A percentile compares a stretch with the other conserved stretches of the same genome.
Evolutionary conservation across 495 filamentous ascomycete genomes (phyloP).

Genomic region (Xylaria flabelliformis): DNA sequence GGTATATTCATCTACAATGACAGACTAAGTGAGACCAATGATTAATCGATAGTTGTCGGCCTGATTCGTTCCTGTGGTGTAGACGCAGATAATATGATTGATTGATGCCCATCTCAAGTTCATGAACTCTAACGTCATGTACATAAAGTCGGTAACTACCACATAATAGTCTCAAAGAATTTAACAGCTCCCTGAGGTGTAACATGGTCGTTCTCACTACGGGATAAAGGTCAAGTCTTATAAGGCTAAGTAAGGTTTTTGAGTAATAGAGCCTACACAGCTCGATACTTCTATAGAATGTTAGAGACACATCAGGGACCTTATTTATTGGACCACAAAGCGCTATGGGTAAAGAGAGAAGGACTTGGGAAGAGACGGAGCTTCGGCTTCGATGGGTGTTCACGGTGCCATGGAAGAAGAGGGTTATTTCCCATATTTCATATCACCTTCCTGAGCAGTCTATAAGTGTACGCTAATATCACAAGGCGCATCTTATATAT

Average conservation of each 20-base stretch:
- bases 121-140: neutral
- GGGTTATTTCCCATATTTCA: neutral
- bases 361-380: too few relatives aligned
- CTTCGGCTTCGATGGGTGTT: neutral
- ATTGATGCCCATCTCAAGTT: neutral
- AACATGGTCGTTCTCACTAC: too few relatives aligned
- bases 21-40: neutral
- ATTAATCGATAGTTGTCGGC: neutral
- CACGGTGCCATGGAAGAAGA: neutral
- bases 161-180: neutral
- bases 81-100: neutral
- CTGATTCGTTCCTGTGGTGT: neutral
- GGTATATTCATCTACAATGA: neutral
- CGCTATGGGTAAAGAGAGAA: neutral
- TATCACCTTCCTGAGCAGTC: neutral
- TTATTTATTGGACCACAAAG: neutral
- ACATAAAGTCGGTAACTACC: neutral
- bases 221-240: too few relatives aligned
- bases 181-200: neutral
- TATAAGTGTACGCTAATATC: neutral
- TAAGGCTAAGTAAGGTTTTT: too few relatives aligned
- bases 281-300: neutral
- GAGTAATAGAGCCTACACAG: neutral
- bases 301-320: neutral
- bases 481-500: neutral